Percentiles rank a stretch among this genome's conserved stretches.
Evolutionary conservation across 768 basidiomycete species (phyloP).

Genomic region (Phanerochaete sordida): DNA sequence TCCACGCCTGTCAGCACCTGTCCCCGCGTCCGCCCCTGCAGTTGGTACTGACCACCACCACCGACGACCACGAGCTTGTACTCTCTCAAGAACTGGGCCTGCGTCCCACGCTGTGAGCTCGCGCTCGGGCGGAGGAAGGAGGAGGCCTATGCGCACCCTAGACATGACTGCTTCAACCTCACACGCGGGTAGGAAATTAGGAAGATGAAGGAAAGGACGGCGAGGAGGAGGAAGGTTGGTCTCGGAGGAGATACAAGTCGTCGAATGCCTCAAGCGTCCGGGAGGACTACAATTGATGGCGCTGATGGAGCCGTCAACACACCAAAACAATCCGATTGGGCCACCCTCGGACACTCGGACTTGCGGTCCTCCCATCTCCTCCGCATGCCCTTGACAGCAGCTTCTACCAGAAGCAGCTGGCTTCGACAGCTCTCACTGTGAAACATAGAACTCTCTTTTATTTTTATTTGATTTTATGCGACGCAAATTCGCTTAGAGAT

Average conservation of each 20-base stretch:
- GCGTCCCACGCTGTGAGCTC: background rate
- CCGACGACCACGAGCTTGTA: constrained; percentile 99
- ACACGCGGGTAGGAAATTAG: constrained; percentile 4
- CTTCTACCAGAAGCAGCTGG: too few species aligned
- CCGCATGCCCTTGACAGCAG: background rate
- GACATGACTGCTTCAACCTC: constrained; percentile 24
- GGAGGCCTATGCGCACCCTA: too few species aligned
- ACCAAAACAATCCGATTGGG: constrained; percentile 7
- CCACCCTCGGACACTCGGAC: background rate
- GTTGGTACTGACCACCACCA: constrained; percentile 73
- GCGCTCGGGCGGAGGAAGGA: background rate
- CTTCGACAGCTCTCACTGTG: too few species aligned
- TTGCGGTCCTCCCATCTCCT: background rate
- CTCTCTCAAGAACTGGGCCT: constrained; percentile 91
- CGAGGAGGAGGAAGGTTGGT: constrained; percentile 14
- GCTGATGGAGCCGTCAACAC: constrained; percentile 9
- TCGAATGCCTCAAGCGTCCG: constrained; percentile 9
- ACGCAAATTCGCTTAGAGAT: too few species aligned
- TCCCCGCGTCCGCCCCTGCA: background rate
- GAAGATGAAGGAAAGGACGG: constrained; percentile 10
- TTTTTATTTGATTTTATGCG: too few species aligned
- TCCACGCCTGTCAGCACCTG: background rate
- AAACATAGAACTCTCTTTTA: too few species aligned
- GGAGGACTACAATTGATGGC: constrained; percentile 10
- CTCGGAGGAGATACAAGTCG: constrained; percentile 14